Conservation (phyloP, 805 yeast species). For the Brettanomyces nanus region DNA sequence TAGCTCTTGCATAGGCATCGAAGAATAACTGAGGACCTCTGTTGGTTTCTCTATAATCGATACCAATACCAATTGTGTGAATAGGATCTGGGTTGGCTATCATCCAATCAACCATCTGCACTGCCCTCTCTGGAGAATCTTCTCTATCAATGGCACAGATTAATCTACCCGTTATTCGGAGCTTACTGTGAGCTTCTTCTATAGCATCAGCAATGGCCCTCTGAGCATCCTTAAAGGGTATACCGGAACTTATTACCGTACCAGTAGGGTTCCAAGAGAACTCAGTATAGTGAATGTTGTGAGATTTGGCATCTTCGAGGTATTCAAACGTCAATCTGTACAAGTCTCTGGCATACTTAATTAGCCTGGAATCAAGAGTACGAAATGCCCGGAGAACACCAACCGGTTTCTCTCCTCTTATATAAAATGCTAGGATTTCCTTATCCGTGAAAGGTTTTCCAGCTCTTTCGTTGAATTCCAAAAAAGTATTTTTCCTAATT, state of each 20-base stretch:
- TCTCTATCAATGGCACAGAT: constrained; percentile 26
- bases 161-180: constrained; percentile 17
- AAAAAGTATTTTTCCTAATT: constrained; percentile 19
- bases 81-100: constrained; percentile 15
- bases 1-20: constrained; percentile 21
- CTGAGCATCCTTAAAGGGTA: constrained; percentile 21
- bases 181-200: constrained; percentile 13
- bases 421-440: constrained; percentile 21
- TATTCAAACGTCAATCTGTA: constrained; percentile 22
- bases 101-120: constrained; percentile 24
- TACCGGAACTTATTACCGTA: constrained; percentile 20
- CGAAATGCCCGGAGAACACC: constrained; percentile 25
- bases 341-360: constrained; percentile 19
- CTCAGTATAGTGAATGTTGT: constrained; percentile 23
- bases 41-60: constrained; percentile 24
- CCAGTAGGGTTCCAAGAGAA: constrained; percentile 29
- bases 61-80: constrained; percentile 23
- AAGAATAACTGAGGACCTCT: constrained; percentile 23
- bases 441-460: constrained; percentile 17
- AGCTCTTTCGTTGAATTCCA: constrained; percentile 17
- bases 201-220: constrained; percentile 20
- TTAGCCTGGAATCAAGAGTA: constrained; percentile 19
- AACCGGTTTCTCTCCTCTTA: constrained; percentile 25
- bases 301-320: constrained; percentile 15
- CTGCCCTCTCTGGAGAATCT: constrained; percentile 18